phyloP scores from a whole-genome alignment of 2,329 filamentous ascomycete genomes.

The Colletotrichum musicola region DNA sequence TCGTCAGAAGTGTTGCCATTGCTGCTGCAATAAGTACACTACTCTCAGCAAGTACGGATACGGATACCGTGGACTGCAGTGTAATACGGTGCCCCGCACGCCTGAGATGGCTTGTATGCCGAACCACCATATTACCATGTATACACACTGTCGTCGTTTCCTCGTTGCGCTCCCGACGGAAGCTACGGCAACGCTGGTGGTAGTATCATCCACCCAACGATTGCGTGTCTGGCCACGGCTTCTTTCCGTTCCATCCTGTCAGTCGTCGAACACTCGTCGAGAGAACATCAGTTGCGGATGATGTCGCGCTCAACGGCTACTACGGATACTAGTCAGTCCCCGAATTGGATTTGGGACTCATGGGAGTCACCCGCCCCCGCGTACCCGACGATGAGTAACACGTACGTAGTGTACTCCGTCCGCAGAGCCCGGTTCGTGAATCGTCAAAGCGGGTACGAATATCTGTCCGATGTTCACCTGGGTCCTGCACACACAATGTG shows the following conservation, averaged over 20 bases:
- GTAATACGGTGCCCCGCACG: too few relatives aligned
- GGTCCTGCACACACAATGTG: background rate
- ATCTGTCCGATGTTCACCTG: conserved; percentile 14
- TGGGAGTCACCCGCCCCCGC: conserved; percentile 1
- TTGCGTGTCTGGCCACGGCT: conserved; percentile 3
- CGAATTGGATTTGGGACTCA: background rate
- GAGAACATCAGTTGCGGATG: background rate
- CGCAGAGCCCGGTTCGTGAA: background rate
- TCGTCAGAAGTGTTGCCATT: too few relatives aligned
- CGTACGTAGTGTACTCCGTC: background rate
- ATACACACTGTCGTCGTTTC: too few relatives aligned
- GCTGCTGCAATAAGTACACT: too few relatives aligned
- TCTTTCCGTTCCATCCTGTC: background rate
- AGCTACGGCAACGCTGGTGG: too few relatives aligned
- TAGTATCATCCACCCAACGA: background rate
- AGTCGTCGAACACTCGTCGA: conserved; percentile 5
- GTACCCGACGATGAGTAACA: conserved; percentile 18
- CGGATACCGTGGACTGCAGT: too few relatives aligned
- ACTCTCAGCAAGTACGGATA: too few relatives aligned
- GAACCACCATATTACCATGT: too few relatives aligned
- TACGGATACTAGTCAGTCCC: background rate
- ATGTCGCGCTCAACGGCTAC: conserved; percentile 1
- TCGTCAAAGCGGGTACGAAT: conserved; percentile 9
- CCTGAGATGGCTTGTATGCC: too few relatives aligned
- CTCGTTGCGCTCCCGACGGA: too few relatives aligned